Conservation (phyloP, 495 filamentous ascomycete genomes). For the Neurospora sp. region DNA sequence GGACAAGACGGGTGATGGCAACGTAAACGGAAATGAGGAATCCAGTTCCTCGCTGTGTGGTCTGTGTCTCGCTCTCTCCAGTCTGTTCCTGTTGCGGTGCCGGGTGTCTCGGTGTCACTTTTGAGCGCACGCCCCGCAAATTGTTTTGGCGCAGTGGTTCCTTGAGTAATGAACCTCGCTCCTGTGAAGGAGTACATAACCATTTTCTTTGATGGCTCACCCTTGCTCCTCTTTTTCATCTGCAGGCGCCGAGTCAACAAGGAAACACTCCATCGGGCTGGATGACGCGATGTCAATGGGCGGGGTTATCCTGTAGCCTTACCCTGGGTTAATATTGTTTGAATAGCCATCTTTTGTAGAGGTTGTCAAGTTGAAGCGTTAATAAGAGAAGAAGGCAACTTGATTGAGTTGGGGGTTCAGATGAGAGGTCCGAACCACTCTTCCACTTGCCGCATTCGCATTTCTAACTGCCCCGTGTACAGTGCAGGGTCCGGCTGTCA, state of each 20-base stretch:
- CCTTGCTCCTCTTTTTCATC: background rate
- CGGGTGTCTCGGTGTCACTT: background rate
- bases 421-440: background rate
- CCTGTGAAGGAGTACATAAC: background rate
- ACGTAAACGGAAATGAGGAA: background rate
- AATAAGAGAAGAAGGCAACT: background rate
- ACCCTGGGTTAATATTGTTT: background rate
- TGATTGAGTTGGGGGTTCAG: background rate
- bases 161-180: background rate
- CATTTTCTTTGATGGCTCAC: background rate
- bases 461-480: background rate
- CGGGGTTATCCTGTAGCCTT: background rate
- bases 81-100: background rate
- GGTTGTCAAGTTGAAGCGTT: background rate
- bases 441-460: background rate
- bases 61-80: background rate
- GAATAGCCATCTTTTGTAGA: background rate
- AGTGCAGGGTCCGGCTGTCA: background rate
- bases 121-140: background rate
- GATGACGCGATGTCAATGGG: background rate
- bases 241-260: background rate
- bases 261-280: background rate
- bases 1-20: background rate
- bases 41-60: background rate
- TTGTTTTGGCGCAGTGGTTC: background rate